Evolutionary conservation across 345 rosid species (phyloP), one percentile per base, ranked within the genome.

Genomic region (Populus alba): DNA sequence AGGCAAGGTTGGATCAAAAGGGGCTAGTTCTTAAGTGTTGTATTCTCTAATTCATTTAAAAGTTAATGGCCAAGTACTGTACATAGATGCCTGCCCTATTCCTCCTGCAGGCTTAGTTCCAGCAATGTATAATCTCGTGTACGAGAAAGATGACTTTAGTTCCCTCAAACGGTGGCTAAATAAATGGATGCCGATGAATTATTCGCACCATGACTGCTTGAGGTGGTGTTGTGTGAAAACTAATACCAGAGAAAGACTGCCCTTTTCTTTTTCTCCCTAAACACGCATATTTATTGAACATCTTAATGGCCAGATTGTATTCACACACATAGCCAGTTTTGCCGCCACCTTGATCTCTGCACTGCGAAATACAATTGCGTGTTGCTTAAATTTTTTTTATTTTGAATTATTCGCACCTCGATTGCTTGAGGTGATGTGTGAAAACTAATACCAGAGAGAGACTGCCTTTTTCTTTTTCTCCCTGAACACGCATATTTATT

Each of bases 1-100:
- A 95, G 65, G 89, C 86, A 25, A 89, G 97, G 85, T 72, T 85
- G 65, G 98, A 95, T 81, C 98, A 91, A 71, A 95, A 93, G 86
- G 97, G 94, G 74, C 78, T 91, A 51, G 90, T 89, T 82, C 77
- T 87, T 47, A 93, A 87, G 81, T 95, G 97, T 72, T 91, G 93
- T 83, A 87, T 95, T 83, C 83, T 95, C 79, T 95, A 86, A 91
- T 73, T 57, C 65, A 49, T 8, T 13, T 29, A 27, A 49, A 76
- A 71, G 25, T 79, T 68, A n/a, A 66, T 65, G 72, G 77, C 51
- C 67, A 47, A 61, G 76, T 76, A 65, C 67, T 90, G 89, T 87
- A 81, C 67, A 87, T 81, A 85, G 73, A 72, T 43, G 33, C 68
- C 78, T 75, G 70, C 43, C 57, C 76, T 57, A 68, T 76, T 82